These are phyloP conservation scores for Magnusiomyces sp. DNA, from an alignment of 1,139 yeast genomes.

Conservation along the genomic window DNA sequence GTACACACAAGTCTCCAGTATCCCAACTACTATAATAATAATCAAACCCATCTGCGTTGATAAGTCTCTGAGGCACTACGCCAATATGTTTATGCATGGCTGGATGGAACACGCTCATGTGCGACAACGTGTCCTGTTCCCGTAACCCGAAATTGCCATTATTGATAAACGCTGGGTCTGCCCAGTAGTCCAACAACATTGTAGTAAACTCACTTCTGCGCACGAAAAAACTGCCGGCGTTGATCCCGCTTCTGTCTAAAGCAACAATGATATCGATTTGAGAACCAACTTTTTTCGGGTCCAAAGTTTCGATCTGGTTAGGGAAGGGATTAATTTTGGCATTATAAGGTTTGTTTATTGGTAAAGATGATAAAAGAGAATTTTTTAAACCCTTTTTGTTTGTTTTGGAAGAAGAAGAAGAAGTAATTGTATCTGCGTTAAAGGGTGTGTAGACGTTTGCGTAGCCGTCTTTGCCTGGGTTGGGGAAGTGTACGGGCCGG, in stretches of 20 bases:
- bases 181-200: conserved; percentile 23
- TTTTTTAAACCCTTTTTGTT: too few relatives aligned
- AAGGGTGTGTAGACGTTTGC: too few relatives aligned
- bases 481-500: conserved; percentile 14
- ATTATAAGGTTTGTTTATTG: too few relatives aligned
- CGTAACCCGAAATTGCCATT: conserved; percentile 10
- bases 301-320: conserved; percentile 19
- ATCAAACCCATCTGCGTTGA: too few relatives aligned
- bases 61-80: conserved; percentile 30
- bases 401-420: too few relatives aligned
- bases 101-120: conserved; percentile 20
- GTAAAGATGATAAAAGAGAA: too few relatives aligned
- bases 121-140: conserved; percentile 19
- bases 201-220: conserved; percentile 24
- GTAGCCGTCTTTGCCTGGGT: conserved; percentile 13
- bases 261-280: conserved; percentile 23
- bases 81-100: conserved; percentile 27
- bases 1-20: conserved; percentile 24
- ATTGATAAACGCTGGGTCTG: conserved; percentile 17
- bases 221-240: conserved; percentile 33
- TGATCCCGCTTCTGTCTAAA: conserved; percentile 29
- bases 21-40: conserved; percentile 22
- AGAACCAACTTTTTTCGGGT: too few relatives aligned
- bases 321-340: too few relatives aligned
- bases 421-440: too few relatives aligned